Conservation (phyloP, 768 basidiomycete genomes). For the Boletus sensibilis region DNA sequence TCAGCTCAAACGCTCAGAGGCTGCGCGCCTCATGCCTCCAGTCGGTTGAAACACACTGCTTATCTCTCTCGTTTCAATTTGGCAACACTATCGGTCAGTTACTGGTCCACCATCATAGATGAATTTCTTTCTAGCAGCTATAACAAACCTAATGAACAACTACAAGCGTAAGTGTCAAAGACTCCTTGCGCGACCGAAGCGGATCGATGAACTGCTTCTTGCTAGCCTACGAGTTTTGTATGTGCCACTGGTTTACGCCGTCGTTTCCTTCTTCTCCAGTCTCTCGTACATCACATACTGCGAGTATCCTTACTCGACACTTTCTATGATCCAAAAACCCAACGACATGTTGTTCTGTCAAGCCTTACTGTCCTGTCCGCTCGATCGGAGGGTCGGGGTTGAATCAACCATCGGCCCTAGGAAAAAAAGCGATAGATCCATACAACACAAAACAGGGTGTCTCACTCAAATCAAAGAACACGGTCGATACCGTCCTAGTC, state of each 20-base stretch:
- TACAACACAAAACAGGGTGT: not conserved
- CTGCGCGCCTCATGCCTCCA: not conserved
- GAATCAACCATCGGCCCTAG: not conserved
- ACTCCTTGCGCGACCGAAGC: not conserved
- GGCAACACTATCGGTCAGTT: slow-evolving; percentile 62
- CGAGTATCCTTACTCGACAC: not conserved
- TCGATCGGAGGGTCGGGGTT: not conserved
- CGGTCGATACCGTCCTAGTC: not conserved
- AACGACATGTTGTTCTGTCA: not conserved
- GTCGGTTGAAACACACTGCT: slow-evolving; percentile 41
- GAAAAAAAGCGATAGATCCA: not conserved
- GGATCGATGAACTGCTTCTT: not conserved
- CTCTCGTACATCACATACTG: not conserved
- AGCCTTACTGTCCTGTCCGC: not conserved
- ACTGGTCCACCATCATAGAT: not conserved
- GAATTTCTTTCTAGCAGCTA: slow-evolving; percentile 55
- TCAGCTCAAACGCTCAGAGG: too few species aligned
- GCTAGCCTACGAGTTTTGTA: slow-evolving; percentile 73
- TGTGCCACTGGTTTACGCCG: slow-evolving; percentile 79
- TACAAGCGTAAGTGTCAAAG: slow-evolving; percentile 62
- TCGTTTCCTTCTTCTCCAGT: slow-evolving; percentile 84
- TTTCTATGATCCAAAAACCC: not conserved
- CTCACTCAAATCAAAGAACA: slow-evolving; percentile 20
- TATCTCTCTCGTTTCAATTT: slow-evolving; percentile 56
- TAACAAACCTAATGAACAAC: slow-evolving; percentile 67